Conservation (phyloP, 371 early-diverging fungal genomes). For the Smittium culicis region DNA sequence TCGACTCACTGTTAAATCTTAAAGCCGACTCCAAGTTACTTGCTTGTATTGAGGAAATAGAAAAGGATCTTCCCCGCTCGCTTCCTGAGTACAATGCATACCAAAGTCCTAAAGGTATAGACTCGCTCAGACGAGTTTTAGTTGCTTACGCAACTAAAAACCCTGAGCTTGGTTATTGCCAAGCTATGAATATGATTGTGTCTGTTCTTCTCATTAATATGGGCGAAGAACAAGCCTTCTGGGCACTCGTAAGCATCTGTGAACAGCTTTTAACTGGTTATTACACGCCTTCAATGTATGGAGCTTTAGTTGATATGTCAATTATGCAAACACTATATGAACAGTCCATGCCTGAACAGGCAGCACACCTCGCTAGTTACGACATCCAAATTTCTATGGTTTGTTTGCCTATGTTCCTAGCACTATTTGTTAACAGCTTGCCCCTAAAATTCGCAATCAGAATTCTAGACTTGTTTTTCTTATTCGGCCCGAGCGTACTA, state of each 20-base stretch:
- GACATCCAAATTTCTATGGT: constrained; percentile 92
- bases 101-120: constrained; percentile 81
- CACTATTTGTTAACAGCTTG: constrained; percentile 85
- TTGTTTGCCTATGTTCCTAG: constrained; percentile 91
- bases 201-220: constrained; percentile 83
- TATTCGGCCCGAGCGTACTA: constrained; percentile 83
- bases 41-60: constrained; percentile 71
- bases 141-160: constrained; percentile 71
- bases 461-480: constrained; percentile 82
- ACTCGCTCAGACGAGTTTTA: constrained; percentile 74
- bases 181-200: constrained; percentile 97
- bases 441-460: constrained; percentile 75
- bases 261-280: constrained; percentile 85
- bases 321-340: constrained; percentile 80
- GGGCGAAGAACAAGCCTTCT: constrained; percentile 94
- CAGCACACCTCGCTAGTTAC: constrained; percentile 59
- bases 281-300: constrained; percentile 94
- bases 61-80: constrained; percentile 87
- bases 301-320: constrained; percentile 85
- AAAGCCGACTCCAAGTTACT: neutral
- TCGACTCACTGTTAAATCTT: constrained; percentile 34
- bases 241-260: constrained; percentile 74
- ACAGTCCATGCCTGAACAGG: constrained; percentile 60
- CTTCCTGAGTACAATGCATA: constrained; percentile 89
- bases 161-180: constrained; percentile 92